phyloP scores from a whole-genome alignment of 768 basidiomycete species.

The Kwoniella mangroviensis region DNA sequence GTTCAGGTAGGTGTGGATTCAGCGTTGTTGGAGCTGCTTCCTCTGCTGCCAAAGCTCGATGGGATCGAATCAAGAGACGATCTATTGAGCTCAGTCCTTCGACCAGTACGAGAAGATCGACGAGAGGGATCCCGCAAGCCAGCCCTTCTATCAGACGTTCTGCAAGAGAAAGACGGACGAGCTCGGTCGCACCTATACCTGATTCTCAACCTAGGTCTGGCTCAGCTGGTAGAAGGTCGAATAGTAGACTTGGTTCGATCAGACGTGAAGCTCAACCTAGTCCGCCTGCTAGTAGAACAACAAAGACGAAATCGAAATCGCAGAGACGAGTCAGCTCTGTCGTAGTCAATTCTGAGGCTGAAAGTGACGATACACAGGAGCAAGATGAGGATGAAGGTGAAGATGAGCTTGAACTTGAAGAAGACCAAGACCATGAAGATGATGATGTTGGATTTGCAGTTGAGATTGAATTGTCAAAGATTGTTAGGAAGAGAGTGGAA shows the following conservation, averaged over 20 bases:
- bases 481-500: constrained; percentile 5
- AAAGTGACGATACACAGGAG: neutral
- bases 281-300: too few relatives aligned
- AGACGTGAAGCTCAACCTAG: neutral
- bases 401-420: constrained; percentile 10
- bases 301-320: neutral
- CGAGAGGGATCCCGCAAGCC: neutral
- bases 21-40: too few relatives aligned
- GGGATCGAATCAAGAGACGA: neutral
- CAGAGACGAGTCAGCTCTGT: neutral
- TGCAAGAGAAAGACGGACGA: neutral
- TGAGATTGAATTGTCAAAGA: neutral
- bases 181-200: neutral
- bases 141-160: neutral
- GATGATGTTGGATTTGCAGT: neutral
- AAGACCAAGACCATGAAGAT: constrained; percentile 9
- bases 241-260: neutral
- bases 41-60: neutral
- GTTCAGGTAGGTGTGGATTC: neutral
- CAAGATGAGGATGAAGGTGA: constrained; percentile 7
- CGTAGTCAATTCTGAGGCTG: too few relatives aligned
- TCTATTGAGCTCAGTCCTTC: neutral
- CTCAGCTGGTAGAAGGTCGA: neutral
- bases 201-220: neutral
- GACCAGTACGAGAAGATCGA: neutral